Percentiles rank a stretch among this genome's conserved stretches.
phyloP scores from a whole-genome alignment of 129 eudicot genomes.

The Pittosporum tobira region DNA sequence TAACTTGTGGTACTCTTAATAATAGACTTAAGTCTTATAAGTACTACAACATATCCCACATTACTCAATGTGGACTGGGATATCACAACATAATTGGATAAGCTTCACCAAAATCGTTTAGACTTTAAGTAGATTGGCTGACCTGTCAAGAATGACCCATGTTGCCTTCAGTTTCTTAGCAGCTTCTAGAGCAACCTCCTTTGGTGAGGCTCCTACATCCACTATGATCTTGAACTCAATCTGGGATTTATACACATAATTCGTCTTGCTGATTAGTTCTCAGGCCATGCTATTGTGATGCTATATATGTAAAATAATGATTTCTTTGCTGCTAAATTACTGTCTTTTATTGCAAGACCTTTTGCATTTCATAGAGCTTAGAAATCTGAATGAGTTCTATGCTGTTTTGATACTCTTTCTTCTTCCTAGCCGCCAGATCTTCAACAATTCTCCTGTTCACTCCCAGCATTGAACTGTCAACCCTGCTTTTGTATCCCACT shows the following conservation, averaged over 20 bases:
- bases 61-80: too few species aligned
- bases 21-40: too few species aligned
- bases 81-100: background rate
- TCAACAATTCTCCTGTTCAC: conserved; percentile 26
- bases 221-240: conserved; percentile 32
- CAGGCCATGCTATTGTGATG: background rate
- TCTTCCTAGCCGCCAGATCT: conserved; percentile 28
- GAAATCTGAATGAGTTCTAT: conserved; percentile 27
- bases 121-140: background rate
- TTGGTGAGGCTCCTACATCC: conserved; percentile 33
- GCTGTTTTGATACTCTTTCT: conserved; percentile 24
- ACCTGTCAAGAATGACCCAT: conserved; percentile 53
- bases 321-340: too few species aligned
- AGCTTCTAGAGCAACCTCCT: conserved; percentile 27
- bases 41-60: too few species aligned
- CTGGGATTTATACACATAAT: conserved; percentile 9
- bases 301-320: too few species aligned
- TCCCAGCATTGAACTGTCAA: conserved; percentile 37
- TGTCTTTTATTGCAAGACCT: conserved; percentile 16
- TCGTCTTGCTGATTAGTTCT: background rate
- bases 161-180: conserved; percentile 27
- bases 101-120: too few species aligned
- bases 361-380: conserved; percentile 23
- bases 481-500: conserved; percentile 43
- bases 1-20: too few species aligned